phyloP scores from a whole-genome alignment of 225 moss, liverwort and hornwort genomes.

The Antitrichia curtipendula region DNA sequence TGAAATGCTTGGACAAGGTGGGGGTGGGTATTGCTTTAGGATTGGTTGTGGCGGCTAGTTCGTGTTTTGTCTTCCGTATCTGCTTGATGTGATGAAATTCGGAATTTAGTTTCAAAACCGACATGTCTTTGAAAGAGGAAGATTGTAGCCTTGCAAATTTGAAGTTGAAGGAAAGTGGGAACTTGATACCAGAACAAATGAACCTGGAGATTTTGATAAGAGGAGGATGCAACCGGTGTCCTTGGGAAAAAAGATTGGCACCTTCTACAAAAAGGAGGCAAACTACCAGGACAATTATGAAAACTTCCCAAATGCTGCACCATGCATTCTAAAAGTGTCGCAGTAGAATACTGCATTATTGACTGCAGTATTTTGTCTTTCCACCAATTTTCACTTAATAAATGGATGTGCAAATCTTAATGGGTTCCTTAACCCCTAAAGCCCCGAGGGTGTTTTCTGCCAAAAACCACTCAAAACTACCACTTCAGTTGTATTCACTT shows the following conservation, averaged over 20 bases:
- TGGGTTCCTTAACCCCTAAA: too few relatives aligned
- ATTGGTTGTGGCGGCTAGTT: rapidly evolving
- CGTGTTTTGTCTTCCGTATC: rapidly evolving
- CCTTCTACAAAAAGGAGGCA: neutral
- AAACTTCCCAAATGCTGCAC: neutral
- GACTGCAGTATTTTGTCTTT: neutral
- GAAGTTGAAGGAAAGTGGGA: neutral
- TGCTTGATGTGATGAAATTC: rapidly evolving
- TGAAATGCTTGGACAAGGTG: neutral
- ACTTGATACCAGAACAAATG: neutral
- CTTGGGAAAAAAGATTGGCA: neutral
- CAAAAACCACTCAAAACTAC: too few relatives aligned
- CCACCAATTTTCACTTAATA: neutral
- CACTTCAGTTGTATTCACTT: too few relatives aligned
- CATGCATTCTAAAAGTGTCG: neutral
- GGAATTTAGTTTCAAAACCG: neutral
- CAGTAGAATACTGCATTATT: neutral
- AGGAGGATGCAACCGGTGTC: neutral
- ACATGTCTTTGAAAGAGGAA: neutral
- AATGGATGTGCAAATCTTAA: neutral
- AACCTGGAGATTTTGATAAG: too few relatives aligned
- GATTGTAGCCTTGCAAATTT: neutral
- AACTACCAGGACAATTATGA: neutral
- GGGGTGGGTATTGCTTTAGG: too few relatives aligned
- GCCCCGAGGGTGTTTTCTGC: too few relatives aligned